Conservation (phyloP, 805 yeast genomes). For the Starmerella scarabaei region DNA sequence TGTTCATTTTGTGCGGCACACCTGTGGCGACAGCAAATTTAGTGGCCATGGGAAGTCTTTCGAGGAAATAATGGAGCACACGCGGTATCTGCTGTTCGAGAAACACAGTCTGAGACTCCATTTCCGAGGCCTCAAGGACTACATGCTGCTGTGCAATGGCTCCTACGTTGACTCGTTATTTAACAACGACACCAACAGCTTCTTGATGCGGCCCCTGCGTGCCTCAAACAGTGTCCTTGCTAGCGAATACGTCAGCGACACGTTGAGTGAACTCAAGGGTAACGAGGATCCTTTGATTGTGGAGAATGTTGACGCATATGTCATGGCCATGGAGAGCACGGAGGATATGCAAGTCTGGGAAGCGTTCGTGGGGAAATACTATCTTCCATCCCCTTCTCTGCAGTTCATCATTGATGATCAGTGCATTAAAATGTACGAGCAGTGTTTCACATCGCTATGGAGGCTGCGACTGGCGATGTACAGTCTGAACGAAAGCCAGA, state of each 20-base stretch:
- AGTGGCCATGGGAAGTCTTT: slow-evolving; percentile 62
- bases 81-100: slow-evolving; percentile 38
- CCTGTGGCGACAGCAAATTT: slow-evolving; percentile 45
- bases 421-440: slow-evolving; percentile 43
- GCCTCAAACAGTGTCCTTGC: slow-evolving; percentile 7
- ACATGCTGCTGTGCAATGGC: slow-evolving; percentile 60
- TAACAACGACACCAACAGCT: slow-evolving; percentile 10
- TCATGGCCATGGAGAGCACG: slow-evolving; percentile 43
- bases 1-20: slow-evolving; percentile 45
- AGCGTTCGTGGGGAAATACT: slow-evolving; percentile 34
- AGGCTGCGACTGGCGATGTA: slow-evolving; percentile 50
- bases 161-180: slow-evolving; percentile 66
- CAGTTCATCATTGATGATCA: slow-evolving; percentile 41
- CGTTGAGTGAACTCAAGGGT: slow-evolving; percentile 6
- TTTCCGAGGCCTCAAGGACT: slow-evolving; percentile 48
- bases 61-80: slow-evolving; percentile 39
- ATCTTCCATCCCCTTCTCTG: slow-evolving; percentile 34
- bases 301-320: slow-evolving; percentile 64
- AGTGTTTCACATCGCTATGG: slow-evolving; percentile 79
- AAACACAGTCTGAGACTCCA: slow-evolving; percentile 42
- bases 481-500: slow-evolving; percentile 29
- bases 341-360: slow-evolving; percentile 12
- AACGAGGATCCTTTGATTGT: slow-evolving; percentile 24
- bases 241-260: slow-evolving; percentile 8
- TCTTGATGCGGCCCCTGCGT: slow-evolving; percentile 6